Evolutionary conservation across 805 yeast genomes (phyloP).

Genomic region (Kurtzmaniella cleridarum): DNA sequence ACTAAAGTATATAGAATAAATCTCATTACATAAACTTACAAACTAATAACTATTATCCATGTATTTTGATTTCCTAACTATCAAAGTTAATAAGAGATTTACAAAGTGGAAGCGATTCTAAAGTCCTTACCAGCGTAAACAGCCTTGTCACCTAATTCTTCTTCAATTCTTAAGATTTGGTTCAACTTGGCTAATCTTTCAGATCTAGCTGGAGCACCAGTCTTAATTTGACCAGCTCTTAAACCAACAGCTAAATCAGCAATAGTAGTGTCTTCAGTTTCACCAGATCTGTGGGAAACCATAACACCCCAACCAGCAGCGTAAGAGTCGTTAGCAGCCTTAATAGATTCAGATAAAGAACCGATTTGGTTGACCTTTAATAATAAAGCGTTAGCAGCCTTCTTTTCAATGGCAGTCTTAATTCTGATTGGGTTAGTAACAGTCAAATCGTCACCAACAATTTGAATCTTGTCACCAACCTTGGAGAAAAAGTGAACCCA

Average conservation of each 20-base stretch:
- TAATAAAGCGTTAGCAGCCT: constrained; percentile 16
- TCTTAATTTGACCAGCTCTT: constrained; percentile 17
- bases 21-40: neutral
- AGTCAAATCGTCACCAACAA: constrained; percentile 18
- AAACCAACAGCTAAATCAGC: constrained; percentile 20
- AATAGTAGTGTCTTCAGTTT: constrained; percentile 18
- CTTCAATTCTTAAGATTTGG: constrained; percentile 18
- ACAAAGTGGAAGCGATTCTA: constrained; percentile 34
- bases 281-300: constrained; percentile 21
- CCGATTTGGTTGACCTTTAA: constrained; percentile 21
- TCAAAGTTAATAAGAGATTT: constrained; percentile 11
- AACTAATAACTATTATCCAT: neutral
- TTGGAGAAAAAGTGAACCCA: constrained; percentile 13
- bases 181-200: constrained; percentile 19
- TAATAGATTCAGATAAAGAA: constrained; percentile 14
- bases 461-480: constrained; percentile 10
- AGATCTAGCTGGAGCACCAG: constrained; percentile 20
- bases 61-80: neutral
- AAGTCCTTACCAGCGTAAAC: constrained; percentile 13
- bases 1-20: neutral
- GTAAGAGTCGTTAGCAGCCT: constrained; percentile 13
- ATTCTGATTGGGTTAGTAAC: constrained; percentile 18
- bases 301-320: constrained; percentile 15
- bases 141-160: constrained; percentile 15
- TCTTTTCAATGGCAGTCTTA: constrained; percentile 14